Evolutionary conservation across 306 rosid species (phyloP).

Genomic region (cucumber (Cucumis sativus)): DNA sequence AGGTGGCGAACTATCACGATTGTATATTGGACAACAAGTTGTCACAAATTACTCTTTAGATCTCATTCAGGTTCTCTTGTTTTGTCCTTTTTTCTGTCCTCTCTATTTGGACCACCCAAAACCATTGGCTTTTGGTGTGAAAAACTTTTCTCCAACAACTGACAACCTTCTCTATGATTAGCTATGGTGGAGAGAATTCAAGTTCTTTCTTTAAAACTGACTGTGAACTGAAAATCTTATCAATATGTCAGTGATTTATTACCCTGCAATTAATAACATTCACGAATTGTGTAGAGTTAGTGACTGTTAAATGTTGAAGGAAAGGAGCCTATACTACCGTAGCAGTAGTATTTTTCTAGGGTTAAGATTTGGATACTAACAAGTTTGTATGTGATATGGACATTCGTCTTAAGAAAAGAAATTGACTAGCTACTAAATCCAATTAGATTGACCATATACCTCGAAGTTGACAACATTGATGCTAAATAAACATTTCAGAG

Average conservation of each 20-base stretch:
- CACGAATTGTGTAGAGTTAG: background rate
- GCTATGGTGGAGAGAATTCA: background rate
- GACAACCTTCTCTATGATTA: conserved; percentile 2
- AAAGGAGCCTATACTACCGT: too few species aligned
- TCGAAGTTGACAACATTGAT: background rate
- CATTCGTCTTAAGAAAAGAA: background rate
- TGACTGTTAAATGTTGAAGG: background rate
- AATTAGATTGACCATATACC: too few species aligned
- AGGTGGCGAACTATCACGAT: background rate
- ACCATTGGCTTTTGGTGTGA: background rate
- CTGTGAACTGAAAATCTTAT: background rate
- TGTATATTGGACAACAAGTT: conserved; percentile 3
- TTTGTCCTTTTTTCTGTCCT: conserved; percentile 2
- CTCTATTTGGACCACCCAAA: background rate
- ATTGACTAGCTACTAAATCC: too few species aligned
- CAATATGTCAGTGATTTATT: background rate
- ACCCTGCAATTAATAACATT: background rate
- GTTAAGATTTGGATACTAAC: too few species aligned
- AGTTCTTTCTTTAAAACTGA: background rate
- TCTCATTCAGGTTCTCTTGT: background rate
- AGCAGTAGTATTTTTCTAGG: background rate
- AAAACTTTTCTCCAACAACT: background rate
- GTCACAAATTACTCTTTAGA: conserved; percentile 5
- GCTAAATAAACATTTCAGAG: too few species aligned
- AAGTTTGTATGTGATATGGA: background rate